These are phyloP conservation scores for Aspergillus thermomutatus DNA, from an alignment of 2,329 filamentous ascomycete species.

Conservation along the genomic window DNA sequence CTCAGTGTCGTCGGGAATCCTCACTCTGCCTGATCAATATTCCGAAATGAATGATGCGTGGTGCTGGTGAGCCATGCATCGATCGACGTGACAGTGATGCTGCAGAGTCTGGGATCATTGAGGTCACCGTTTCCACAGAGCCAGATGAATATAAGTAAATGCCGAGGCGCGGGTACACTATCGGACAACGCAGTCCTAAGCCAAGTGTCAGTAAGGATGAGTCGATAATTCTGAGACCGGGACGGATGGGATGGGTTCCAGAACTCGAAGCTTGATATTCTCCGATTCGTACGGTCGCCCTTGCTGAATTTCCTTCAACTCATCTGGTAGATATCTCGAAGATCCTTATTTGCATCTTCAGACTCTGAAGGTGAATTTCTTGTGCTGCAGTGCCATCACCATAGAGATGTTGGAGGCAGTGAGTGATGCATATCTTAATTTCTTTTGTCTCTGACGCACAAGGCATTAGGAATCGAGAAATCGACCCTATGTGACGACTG, in stretches of 20 bases:
- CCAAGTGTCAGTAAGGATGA: neutral
- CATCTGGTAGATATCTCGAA: neutral
- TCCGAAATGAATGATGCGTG: neutral
- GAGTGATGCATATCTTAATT: neutral
- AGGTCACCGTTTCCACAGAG: neutral
- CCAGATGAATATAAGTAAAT: neutral
- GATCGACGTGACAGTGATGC: neutral
- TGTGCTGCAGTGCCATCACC: neutral
- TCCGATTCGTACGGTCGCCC: neutral
- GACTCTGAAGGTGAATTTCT: neutral
- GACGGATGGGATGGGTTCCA: constrained; percentile 4
- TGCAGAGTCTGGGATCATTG: neutral
- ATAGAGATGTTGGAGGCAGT: neutral
- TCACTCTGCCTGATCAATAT: neutral
- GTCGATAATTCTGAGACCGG: constrained; percentile 15
- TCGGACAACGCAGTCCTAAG: neutral
- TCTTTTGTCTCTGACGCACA: neutral
- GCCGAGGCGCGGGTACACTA: neutral
- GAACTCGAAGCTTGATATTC: neutral
- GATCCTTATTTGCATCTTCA: neutral
- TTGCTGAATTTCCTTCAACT: neutral
- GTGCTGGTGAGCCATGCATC: neutral
- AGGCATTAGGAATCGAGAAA: neutral
- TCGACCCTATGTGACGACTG: neutral
- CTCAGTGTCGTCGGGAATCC: neutral